Base-by-base conservation (phyloP, 257 asterid genomes). In the Prunella vulgaris region DNA sequence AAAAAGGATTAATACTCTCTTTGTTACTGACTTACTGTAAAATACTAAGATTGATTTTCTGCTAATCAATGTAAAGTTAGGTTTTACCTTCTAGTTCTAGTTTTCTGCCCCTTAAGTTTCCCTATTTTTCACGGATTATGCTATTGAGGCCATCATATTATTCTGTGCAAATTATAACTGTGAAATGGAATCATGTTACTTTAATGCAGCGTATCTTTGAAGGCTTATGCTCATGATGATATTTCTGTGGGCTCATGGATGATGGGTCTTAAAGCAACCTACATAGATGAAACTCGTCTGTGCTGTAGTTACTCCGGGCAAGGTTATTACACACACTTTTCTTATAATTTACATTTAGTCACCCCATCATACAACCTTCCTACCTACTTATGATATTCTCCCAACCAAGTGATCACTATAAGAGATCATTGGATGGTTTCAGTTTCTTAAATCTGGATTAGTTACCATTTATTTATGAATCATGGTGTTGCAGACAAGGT, bases 241-340 rank as follows among this genome's bases (percentile, higher is more conserved):
- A 78, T 71, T 73, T 87, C 95, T 10, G 83, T 93, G 48, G 97
- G 98, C 14, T 93, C 98, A 27, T 93, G 98, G 98, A 93, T 93
- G 97, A 90, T 93, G 84, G 98, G 98, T 60, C 80, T 93, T 64
- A 84, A 86, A 73, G 87, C 96, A 71, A 90, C 90, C 35, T 90
- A 93, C 76, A 88, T 80, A 75, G 98, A 93, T 65, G 97, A 93
- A 67, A 83, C 81, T 76, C 92, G 86, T 54, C 79, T 93, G 30
- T 93, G 98, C 80, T 93, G 98, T 74, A 75, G 79, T 78, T 71
- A 81, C 77, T 58, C 90, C 0, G 76, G 79, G 48, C 95, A 87
- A 87, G 98, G 97, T 93, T 52, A 46, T 46, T n/a, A n/a, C n/a
- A n/a, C n/a, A 46, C 53, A 46, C 53, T 0, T 5, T n/a, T 46